Conservation (phyloP, 352 stramenopile species). For the Elongisporangium prolatum region DNA sequence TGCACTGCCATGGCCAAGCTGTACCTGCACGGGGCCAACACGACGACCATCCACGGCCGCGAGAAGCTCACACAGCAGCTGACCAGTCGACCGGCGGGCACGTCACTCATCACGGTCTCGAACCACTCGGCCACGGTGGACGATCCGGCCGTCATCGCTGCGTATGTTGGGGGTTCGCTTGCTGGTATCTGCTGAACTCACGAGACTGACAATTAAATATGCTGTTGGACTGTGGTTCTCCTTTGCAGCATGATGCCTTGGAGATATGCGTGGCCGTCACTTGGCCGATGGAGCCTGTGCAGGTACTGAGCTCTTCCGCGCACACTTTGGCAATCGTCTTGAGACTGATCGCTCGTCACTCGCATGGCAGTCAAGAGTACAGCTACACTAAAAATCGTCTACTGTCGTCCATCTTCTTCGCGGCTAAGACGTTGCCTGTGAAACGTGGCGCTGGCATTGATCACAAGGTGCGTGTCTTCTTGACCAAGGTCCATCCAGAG, state of each 20-base stretch:
- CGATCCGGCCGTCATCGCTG: slow-evolving; percentile 62
- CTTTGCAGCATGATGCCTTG: slow-evolving; percentile 62
- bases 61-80: slow-evolving; percentile 43
- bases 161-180: slow-evolving; percentile 22
- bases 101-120: slow-evolving; percentile 74
- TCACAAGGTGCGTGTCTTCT: slow-evolving; percentile 32
- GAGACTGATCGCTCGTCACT: neutral
- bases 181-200: neutral
- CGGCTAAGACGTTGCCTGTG: slow-evolving; percentile 64
- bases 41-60: slow-evolving; percentile 31
- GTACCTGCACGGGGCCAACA: slow-evolving; percentile 50
- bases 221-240: neutral
- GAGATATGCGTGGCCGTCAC: slow-evolving; percentile 49
- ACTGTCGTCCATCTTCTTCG: slow-evolving; percentile 57
- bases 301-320: slow-evolving; percentile 24
- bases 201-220: neutral
- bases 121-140: slow-evolving; percentile 85
- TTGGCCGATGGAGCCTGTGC: slow-evolving; percentile 67
- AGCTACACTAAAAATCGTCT: slow-evolving; percentile 64
- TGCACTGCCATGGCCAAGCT: slow-evolving; percentile 53
- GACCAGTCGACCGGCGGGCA: slow-evolving; percentile 33
- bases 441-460: slow-evolving; percentile 72
- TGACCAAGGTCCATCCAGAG: neutral
- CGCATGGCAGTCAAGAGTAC: slow-evolving; percentile 68
- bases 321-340: neutral